Evolutionary conservation across 768 basidiomycete species (phyloP).

Genomic region (Psilocybe subaeruginosa): DNA sequence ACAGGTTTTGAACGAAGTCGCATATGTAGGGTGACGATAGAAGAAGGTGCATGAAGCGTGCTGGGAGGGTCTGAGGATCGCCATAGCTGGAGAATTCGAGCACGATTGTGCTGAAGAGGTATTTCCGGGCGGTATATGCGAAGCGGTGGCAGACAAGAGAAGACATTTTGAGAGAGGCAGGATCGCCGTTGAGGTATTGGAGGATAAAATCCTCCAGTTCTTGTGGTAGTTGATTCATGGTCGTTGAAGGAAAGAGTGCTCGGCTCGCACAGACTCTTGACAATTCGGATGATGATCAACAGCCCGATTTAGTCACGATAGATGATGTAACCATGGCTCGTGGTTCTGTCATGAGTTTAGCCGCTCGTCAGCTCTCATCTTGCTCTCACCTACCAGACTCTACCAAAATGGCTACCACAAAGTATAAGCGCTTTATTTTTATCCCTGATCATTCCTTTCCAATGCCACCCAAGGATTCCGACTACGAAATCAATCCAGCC

Average conservation of each 20-base stretch:
- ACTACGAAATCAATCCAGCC: too few species aligned
- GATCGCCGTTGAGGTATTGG: neutral
- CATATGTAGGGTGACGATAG: neutral
- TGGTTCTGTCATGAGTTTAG: too few species aligned
- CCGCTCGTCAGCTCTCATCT: too few species aligned
- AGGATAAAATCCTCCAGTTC: neutral
- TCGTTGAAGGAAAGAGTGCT: neutral
- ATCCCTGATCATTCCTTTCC: too few species aligned
- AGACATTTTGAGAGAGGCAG: neutral
- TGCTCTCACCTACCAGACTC: too few species aligned
- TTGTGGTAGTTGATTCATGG: neutral
- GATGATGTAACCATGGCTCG: too few species aligned
- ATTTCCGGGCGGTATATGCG: neutral
- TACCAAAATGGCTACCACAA: too few species aligned
- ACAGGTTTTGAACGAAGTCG: neutral
- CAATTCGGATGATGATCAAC: too few species aligned
- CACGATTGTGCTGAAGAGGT: neutral
- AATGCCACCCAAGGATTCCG: too few species aligned
- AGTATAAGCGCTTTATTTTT: too few species aligned
- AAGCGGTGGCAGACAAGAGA: slow-evolving; percentile 10
- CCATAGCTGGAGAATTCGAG: neutral
- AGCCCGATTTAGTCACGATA: too few species aligned
- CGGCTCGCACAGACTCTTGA: too few species aligned
- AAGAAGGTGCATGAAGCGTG: neutral
- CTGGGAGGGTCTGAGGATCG: neutral